Evolutionary conservation across 345 rosid species (phyloP).

Genomic region (Citrus maxima): DNA sequence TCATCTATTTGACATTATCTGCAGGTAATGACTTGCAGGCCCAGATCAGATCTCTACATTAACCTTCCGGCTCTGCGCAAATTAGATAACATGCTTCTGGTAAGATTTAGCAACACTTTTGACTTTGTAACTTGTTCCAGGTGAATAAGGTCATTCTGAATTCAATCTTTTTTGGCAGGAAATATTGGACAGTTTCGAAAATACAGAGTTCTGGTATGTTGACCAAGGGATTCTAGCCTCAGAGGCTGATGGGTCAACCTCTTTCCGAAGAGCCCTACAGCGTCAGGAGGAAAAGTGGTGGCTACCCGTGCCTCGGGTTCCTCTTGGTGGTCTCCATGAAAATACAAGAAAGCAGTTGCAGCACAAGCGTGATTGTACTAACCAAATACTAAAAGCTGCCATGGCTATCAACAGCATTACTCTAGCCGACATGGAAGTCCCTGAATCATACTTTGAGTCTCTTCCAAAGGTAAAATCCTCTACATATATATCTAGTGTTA

Average conservation of each 20-base stretch:
- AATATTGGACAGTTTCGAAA: conserved; percentile 73
- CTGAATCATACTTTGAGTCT: conserved; percentile 74
- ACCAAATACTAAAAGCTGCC: conserved; percentile 94
- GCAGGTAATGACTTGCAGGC: conserved; percentile 97
- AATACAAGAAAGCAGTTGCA: conserved; percentile 74
- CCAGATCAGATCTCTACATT: conserved; percentile 80
- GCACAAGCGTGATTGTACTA: conserved; percentile 92
- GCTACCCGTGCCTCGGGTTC: conserved; percentile 93
- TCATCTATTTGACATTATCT: neutral
- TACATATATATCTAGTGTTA: neutral
- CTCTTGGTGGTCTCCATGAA: conserved; percentile 75
- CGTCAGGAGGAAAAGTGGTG: conserved; percentile 99
- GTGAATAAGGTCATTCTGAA: conserved; percentile 12
- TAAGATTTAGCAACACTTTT: conserved; percentile 32
- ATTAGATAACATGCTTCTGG: conserved; percentile 96
- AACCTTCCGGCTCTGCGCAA: conserved; percentile 94
- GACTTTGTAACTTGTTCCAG: neutral
- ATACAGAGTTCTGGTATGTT: conserved; percentile 89
- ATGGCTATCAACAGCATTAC: conserved; percentile 92
- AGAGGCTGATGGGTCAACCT: conserved; percentile 69
- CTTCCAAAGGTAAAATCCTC: conserved; percentile 73
- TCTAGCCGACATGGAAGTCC: conserved; percentile 85
- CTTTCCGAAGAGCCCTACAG: conserved; percentile 67
- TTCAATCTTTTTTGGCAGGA: conserved; percentile 48
- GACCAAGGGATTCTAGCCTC: conserved; percentile 87